phyloP scores from a whole-genome alignment of 2,329 filamentous ascomycete species.

The Colletotrichum truncatum region DNA sequence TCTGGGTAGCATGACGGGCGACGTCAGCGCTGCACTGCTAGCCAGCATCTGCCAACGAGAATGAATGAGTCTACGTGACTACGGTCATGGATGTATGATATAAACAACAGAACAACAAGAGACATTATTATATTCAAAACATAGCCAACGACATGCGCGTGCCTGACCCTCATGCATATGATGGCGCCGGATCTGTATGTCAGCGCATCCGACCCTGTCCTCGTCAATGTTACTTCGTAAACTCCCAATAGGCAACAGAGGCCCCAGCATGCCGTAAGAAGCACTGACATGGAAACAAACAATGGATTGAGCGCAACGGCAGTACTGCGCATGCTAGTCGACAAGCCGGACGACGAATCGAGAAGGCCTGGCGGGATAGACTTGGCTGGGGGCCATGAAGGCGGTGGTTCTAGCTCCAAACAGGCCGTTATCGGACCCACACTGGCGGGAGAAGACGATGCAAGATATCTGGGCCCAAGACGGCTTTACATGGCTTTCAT shows the following conservation, averaged over 20 bases:
- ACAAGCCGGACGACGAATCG: neutral
- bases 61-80: neutral
- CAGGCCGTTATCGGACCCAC: conserved; percentile 10
- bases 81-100: neutral
- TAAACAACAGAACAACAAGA: neutral
- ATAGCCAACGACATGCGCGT: conserved; percentile 8
- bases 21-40: neutral
- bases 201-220: conserved; percentile 15
- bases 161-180: conserved; percentile 14
- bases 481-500: neutral
- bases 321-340: neutral
- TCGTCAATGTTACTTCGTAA: neutral
- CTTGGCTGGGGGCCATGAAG: conserved; percentile 2
- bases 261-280: neutral
- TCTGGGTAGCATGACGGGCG: neutral
- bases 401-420: conserved; percentile 1
- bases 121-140: neutral
- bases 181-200: conserved; percentile 15
- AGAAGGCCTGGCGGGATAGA: neutral
- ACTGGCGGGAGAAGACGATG: neutral
- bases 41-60: neutral
- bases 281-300: neutral
- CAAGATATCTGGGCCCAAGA: neutral
- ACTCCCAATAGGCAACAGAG: neutral
- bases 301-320: neutral